A percentile compares a stretch with the other conserved stretches of the same genome.
These are phyloP conservation scores for Crithidia brevicula DNA, from an alignment of 208 protist genomes.

Conservation along the genomic window DNA sequence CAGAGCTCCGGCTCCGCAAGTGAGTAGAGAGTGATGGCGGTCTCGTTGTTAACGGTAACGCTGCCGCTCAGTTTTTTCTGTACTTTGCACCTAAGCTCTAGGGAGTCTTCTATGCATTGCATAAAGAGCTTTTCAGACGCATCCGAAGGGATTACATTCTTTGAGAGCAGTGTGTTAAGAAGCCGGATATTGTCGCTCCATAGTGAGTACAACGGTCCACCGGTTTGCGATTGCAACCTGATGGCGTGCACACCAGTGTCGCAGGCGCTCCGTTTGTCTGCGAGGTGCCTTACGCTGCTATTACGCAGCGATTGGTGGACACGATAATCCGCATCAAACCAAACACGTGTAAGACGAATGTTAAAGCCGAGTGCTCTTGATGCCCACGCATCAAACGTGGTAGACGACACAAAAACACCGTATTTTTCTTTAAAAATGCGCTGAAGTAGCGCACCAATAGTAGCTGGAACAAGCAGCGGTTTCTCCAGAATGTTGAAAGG, in stretches of 20 bases:
- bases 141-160: not conserved
- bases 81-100: not conserved
- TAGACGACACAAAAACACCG: conserved; percentile 32
- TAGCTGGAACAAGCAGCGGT: conserved; percentile 32
- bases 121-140: not conserved
- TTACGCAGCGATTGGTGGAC: conserved; percentile 9
- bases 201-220: conserved; percentile 11
- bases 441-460: conserved; percentile 31
- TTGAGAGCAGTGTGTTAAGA: not conserved
- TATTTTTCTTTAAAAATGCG: conserved; percentile 21
- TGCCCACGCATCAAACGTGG: conserved; percentile 28
- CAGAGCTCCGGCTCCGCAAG: conserved; percentile 24
- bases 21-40: not conserved
- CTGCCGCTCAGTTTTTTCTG: not conserved
- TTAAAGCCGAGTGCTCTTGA: conserved; percentile 8
- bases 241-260: conserved; percentile 25
- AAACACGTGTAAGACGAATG: conserved; percentile 11
- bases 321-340: conserved; percentile 19
- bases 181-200: conserved; percentile 10
- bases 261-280: not conserved
- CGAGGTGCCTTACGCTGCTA: conserved; percentile 3
- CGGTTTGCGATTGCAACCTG: not conserved
- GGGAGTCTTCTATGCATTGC: not conserved
- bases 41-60: not conserved
- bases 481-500: conserved; percentile 29